Percentiles rank a stretch among this genome's conserved stretches.
Evolutionary conservation across 768 basidiomycete species (phyloP).

Genomic region (Leccinum obscurum): DNA sequence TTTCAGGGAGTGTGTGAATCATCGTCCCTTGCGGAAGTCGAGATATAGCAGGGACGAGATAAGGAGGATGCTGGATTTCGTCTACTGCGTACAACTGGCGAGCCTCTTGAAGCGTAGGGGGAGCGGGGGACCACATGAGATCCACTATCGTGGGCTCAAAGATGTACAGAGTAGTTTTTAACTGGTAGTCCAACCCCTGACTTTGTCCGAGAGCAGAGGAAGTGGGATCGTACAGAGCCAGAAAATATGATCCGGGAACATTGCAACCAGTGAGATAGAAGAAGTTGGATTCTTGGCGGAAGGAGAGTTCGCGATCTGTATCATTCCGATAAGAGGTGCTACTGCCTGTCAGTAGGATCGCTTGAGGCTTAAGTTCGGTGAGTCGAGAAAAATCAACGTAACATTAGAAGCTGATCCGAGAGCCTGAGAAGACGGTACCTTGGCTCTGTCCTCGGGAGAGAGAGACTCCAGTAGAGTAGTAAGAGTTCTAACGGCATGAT

Average conservation of each 20-base stretch:
- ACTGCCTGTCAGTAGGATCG: conserved; percentile 67
- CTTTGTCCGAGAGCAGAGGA: conserved; percentile 13
- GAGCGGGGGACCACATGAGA: conserved; percentile 88
- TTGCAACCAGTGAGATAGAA: conserved; percentile 82
- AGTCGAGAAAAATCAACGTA: background rate
- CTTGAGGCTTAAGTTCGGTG: conserved; percentile 54
- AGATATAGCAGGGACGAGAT: conserved; percentile 47
- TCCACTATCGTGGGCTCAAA: conserved; percentile 71
- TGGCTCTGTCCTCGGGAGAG: conserved; percentile 47
- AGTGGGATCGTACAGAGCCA: conserved; percentile 55
- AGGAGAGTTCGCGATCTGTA: conserved; percentile 79
- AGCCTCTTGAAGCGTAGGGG: conserved; percentile 63
- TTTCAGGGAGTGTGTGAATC: conserved; percentile 63
- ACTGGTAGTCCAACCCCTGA: conserved; percentile 38
- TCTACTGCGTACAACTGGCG: conserved; percentile 59
- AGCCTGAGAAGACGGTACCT: conserved; percentile 40
- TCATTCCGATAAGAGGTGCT: conserved; percentile 68
- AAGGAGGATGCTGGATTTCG: conserved; percentile 48
- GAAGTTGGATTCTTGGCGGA: conserved; percentile 84
- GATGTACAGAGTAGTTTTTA: conserved; percentile 69
- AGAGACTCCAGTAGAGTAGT: conserved; percentile 49
- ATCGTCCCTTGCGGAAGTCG: conserved; percentile 52
- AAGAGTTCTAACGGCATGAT: conserved; percentile 56
- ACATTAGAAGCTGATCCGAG: background rate
- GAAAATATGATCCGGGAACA: conserved; percentile 67